These are phyloP conservation scores for Cenococcum geophilum DNA, from an alignment of 495 filamentous ascomycete species.

Conservation along the genomic window DNA sequence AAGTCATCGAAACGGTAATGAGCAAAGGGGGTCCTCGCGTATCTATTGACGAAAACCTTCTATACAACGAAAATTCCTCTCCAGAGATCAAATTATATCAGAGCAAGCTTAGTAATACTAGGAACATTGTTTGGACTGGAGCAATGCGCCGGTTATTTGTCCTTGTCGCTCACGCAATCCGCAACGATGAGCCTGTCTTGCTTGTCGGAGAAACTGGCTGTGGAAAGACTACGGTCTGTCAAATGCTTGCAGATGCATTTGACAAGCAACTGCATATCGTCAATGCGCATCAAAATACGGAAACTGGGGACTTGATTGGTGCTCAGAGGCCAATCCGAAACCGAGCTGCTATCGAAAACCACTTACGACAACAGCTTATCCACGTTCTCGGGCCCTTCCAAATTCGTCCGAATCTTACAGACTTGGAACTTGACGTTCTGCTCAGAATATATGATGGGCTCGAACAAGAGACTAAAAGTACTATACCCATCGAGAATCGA, in stretches of 20 bases:
- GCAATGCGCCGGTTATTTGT: constrained; percentile 89
- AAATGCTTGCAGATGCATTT: constrained; percentile 78
- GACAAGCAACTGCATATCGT: constrained; percentile 72
- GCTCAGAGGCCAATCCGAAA: constrained; percentile 89
- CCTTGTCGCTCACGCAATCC: constrained; percentile 73
- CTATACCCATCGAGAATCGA: constrained; percentile 47
- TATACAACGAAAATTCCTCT: constrained; percentile 58
- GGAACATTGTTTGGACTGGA: constrained; percentile 82
- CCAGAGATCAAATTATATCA: constrained; percentile 52
- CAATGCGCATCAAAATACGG: constrained; percentile 95
- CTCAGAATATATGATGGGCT: constrained; percentile 47
- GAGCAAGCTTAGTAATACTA: constrained; percentile 40
- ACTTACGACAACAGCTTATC: constrained; percentile 58
- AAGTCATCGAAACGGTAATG: constrained; percentile 88
- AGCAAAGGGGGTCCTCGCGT: constrained; percentile 50
- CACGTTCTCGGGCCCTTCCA: constrained; percentile 37
- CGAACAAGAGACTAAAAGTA: constrained; percentile 34
- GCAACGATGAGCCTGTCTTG: constrained; percentile 88
- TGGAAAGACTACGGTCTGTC: constrained; percentile 94
- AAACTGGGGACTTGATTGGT: constrained; percentile 95
- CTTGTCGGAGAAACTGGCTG: constrained; percentile 95
- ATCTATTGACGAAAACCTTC: constrained; percentile 60
- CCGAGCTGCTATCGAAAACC: constrained; percentile 59
- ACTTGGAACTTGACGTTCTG: constrained; percentile 41
- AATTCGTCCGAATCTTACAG: constrained; percentile 35